Evolutionary conservation across 1,139 yeast genomes (phyloP).

Genomic region (Taphrina wiesneri): DNA sequence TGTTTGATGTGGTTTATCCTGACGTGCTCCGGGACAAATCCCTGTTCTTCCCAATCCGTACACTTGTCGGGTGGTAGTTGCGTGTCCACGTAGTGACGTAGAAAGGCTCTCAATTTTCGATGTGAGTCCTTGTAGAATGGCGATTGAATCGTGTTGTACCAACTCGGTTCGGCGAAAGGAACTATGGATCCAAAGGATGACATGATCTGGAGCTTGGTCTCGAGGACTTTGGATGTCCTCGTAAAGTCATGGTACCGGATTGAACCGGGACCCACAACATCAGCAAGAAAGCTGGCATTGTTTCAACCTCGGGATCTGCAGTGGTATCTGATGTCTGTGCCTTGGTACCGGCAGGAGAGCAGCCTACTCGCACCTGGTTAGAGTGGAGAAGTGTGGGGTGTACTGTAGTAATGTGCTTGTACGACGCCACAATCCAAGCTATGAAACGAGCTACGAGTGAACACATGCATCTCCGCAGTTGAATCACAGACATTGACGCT

Average conservation of each 20-base stretch:
- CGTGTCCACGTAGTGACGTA: constrained; percentile 50
- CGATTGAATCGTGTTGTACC: constrained; percentile 51
- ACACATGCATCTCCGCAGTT: too few species aligned
- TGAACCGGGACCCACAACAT: background rate
- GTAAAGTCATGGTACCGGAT: too few species aligned
- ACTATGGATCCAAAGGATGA: constrained; percentile 47
- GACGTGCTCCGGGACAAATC: constrained; percentile 44
- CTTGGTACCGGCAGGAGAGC: background rate
- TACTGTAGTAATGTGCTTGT: too few species aligned
- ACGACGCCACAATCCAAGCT: too few species aligned
- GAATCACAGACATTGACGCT: too few species aligned
- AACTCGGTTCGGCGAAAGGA: constrained; percentile 51
- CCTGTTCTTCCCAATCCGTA: constrained; percentile 51
- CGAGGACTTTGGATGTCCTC: background rate
- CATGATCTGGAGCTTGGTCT: constrained; percentile 33
- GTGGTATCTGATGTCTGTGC: background rate
- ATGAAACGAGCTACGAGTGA: too few species aligned
- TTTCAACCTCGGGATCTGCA: constrained; percentile 1
- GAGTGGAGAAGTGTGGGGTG: background rate
- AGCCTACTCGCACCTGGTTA: too few species aligned
- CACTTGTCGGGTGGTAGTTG: constrained; percentile 46
- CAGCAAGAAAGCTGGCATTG: too few species aligned
- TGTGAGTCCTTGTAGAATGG: constrained; percentile 50
- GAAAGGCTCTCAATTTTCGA: constrained; percentile 47
- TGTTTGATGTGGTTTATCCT: constrained; percentile 38